These are phyloP conservation scores for Seminavis robusta DNA, from an alignment of 108 stramenopile genomes.

Conservation along the genomic window DNA sequence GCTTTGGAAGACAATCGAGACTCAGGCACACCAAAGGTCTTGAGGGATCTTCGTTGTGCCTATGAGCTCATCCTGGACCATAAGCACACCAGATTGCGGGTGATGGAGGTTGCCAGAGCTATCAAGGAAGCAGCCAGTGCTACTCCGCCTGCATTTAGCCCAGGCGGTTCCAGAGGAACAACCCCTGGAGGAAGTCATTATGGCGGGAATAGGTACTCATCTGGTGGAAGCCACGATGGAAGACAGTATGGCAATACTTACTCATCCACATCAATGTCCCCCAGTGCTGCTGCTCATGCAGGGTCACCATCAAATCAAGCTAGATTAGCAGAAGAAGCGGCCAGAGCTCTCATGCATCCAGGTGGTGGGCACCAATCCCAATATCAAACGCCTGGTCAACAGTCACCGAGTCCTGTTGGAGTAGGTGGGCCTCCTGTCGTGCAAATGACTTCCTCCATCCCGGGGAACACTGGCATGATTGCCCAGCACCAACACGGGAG, in stretches of 20 bases:
- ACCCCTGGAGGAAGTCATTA: constrained; percentile 72
- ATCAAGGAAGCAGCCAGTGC: constrained; percentile 90
- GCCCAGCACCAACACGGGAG: constrained; percentile 87
- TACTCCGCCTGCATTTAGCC: constrained; percentile 86
- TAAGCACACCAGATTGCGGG: constrained; percentile 92
- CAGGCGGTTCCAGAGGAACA: constrained; percentile 80
- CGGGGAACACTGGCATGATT: constrained; percentile 89
- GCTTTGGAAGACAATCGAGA: constrained; percentile 80
- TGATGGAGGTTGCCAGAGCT: constrained; percentile 90
- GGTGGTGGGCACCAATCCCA: constrained; percentile 16
- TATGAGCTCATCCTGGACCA: constrained; percentile 97
- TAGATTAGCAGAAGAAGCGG: constrained; percentile 77
- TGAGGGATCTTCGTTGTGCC: constrained; percentile 89
- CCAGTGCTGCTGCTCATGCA: constrained; percentile 33
- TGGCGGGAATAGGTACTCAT: too few relatives aligned
- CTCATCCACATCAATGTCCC: constrained; percentile 28
- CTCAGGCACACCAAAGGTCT: constrained; percentile 73
- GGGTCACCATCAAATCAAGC: constrained; percentile 42
- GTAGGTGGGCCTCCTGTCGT: constrained; percentile 62
- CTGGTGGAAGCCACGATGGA: constrained; percentile 44
- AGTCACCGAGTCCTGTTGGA: constrained; percentile 36
- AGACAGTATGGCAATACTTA: too few relatives aligned
- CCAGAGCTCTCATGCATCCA: constrained; percentile 74
- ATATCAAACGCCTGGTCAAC: constrained; percentile 32
- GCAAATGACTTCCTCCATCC: constrained; percentile 88